phyloP scores from a whole-genome alignment of 176 grass and related monocot genomes.

The Poa annua region DNA sequence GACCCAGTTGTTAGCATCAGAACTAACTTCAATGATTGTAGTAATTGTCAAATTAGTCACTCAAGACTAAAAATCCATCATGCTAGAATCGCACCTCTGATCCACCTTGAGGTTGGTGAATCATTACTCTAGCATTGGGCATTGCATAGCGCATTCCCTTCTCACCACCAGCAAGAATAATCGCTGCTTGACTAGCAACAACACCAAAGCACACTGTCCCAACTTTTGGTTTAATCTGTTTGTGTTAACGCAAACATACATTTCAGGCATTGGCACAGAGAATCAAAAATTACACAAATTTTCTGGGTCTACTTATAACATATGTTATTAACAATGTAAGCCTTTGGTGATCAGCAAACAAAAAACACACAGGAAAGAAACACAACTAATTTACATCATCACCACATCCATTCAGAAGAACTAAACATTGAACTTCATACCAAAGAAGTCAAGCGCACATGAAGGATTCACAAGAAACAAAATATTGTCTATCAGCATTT shows the following conservation, averaged over 20 bases:
- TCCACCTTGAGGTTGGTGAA: constrained; percentile 96
- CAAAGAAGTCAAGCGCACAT: not conserved
- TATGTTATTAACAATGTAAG: not conserved
- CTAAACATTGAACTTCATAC: not conserved
- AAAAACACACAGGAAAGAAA: not conserved
- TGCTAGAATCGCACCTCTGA: constrained; percentile 57
- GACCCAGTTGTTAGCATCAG: constrained; percentile 28
- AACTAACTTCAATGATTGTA: constrained; percentile 9
- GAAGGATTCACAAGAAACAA: constrained; percentile 15
- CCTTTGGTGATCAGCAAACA: constrained; percentile 14
- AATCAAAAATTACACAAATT: constrained; percentile 17
- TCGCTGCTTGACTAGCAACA: constrained; percentile 86
- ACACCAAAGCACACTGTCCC: constrained; percentile 90
- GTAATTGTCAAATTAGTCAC: not conserved
- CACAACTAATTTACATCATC: constrained; percentile 18
- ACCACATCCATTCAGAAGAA: not conserved
- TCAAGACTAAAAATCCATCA: constrained; percentile 4
- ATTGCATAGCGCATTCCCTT: constrained; percentile 97
- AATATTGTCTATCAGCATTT: constrained; percentile 21
- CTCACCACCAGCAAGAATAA: constrained; percentile 91
- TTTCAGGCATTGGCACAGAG: constrained; percentile 27
- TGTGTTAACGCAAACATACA: constrained; percentile 21
- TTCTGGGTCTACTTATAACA: not conserved
- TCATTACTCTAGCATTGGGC: constrained; percentile 97
- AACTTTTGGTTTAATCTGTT: constrained; percentile 92